Evolutionary conservation across 1,284 basidiomycete genomes (phyloP).

Genomic region (Sanghuangporus sanghuang): DNA sequence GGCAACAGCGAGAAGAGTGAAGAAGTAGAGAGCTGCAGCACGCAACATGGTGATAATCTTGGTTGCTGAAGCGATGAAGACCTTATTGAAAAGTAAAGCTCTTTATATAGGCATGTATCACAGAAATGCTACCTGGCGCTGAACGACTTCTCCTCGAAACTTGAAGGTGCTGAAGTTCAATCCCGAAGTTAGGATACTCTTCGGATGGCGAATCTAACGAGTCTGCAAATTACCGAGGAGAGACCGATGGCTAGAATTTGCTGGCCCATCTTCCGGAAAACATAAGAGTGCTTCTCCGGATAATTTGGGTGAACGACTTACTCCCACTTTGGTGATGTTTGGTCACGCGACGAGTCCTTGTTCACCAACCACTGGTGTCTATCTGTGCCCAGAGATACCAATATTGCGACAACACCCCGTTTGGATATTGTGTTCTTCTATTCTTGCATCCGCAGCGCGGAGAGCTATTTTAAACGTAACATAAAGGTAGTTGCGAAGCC

Average conservation of each 20-base stretch:
- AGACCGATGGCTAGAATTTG: background rate
- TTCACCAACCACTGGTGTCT: background rate
- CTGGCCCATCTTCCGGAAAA: background rate
- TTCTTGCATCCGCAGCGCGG: background rate
- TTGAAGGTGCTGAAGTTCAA: background rate
- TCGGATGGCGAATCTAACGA: background rate
- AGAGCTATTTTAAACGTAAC: background rate
- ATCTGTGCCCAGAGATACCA: background rate
- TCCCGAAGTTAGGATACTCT: background rate
- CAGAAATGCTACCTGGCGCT: background rate
- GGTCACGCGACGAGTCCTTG: background rate
- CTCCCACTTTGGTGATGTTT: background rate
- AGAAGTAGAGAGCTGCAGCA: constrained; percentile 5
- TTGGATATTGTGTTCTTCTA: background rate
- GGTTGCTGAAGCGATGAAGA: background rate
- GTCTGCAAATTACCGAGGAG: background rate
- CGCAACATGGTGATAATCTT: background rate
- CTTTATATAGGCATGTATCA: background rate
- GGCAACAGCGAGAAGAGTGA: constrained; percentile 30
- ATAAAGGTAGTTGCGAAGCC: background rate
- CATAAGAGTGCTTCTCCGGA: background rate
- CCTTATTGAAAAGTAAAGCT: background rate
- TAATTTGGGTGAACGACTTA: background rate
- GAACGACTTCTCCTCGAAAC: background rate
- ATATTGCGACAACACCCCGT: background rate